Percentiles rank a stretch among this genome's conserved stretches.
Conservation (phyloP, 2,329 filamentous ascomycete species). For the Pyricularia pennisetigena region DNA sequence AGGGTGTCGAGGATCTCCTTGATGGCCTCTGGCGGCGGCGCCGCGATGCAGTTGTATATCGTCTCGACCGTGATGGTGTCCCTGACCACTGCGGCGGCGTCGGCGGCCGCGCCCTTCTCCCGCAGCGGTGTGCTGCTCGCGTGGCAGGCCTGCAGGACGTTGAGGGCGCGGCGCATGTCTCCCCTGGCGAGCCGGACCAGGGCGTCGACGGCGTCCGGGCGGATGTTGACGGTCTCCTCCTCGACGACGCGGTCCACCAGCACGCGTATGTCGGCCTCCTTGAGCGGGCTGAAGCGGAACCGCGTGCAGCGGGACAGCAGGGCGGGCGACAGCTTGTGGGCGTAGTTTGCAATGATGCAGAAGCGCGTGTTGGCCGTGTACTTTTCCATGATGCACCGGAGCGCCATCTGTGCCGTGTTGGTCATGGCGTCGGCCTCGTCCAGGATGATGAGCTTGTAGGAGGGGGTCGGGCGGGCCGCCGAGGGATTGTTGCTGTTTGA, state of each 20-base stretch:
- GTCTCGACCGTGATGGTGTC: constrained; percentile 81
- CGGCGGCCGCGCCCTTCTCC: constrained; percentile 39
- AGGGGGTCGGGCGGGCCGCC: constrained; percentile 43
- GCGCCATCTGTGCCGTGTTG: constrained; percentile 94
- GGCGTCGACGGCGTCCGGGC: constrained; percentile 68
- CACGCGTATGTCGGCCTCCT: constrained; percentile 73
- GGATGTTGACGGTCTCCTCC: constrained; percentile 79
- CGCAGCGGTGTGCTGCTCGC: constrained; percentile 74
- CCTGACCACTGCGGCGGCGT: constrained; percentile 39
- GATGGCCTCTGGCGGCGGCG: constrained; percentile 84
- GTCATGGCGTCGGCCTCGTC: constrained; percentile 99
- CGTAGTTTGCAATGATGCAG: constrained; percentile 98
- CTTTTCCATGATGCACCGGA: constrained; percentile 96
- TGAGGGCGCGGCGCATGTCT: constrained; percentile 90
- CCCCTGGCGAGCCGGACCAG: constrained; percentile 84
- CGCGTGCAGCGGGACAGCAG: constrained; percentile 87
- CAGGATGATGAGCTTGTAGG: constrained; percentile 92
- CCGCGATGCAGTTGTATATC: constrained; percentile 96
- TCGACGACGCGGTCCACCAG: constrained; percentile 85
- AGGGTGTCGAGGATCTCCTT: constrained; percentile 75
- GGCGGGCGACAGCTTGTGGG: constrained; percentile 91
- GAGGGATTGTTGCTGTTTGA: constrained; percentile 7
- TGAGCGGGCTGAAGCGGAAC: constrained; percentile 90
- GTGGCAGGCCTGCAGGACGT: constrained; percentile 93
- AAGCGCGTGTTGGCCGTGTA: constrained; percentile 97